Conservation (phyloP, 495 filamentous ascomycete species). For the Tuber melanosporum region DNA sequence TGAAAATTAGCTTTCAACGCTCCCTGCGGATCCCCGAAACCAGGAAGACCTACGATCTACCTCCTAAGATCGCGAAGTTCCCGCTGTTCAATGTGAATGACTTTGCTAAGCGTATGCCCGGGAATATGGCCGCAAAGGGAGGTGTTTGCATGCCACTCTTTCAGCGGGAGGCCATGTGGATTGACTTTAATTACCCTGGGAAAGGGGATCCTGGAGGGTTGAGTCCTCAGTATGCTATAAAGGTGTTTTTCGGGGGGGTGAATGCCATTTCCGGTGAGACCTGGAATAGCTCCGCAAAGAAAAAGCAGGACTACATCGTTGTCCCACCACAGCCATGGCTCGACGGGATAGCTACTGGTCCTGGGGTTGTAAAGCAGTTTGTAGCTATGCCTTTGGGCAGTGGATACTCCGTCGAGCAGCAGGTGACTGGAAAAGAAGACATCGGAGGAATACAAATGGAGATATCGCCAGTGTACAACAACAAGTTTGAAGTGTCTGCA, state of each 20-base stretch:
- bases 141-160: slow-evolving; percentile 49
- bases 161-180: slow-evolving; percentile 32
- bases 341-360: slow-evolving; percentile 46
- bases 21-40: slow-evolving; percentile 49
- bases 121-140: slow-evolving; percentile 43
- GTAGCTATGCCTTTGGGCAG: slow-evolving; percentile 46
- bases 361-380: slow-evolving; percentile 45
- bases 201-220: background rate
- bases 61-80: slow-evolving; percentile 44
- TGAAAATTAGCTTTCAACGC: slow-evolving; percentile 43
- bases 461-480: slow-evolving; percentile 43
- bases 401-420: slow-evolving; percentile 50
- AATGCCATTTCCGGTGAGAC: slow-evolving; percentile 49
- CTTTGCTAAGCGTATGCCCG: slow-evolving; percentile 41
- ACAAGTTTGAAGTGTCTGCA: background rate
- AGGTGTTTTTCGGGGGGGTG: slow-evolving; percentile 47
- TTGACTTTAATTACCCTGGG: background rate
- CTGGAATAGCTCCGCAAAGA: background rate
- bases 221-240: slow-evolving; percentile 44
- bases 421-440: slow-evolving; percentile 47
- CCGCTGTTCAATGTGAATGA: slow-evolving; percentile 44
- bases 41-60: slow-evolving; percentile 40
- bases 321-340: slow-evolving; percentile 45
- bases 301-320: slow-evolving; percentile 49
- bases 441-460: slow-evolving; percentile 49